Conservation (phyloP, 1,284 basidiomycete species). For the Fomitopsis schrenkii region DNA sequence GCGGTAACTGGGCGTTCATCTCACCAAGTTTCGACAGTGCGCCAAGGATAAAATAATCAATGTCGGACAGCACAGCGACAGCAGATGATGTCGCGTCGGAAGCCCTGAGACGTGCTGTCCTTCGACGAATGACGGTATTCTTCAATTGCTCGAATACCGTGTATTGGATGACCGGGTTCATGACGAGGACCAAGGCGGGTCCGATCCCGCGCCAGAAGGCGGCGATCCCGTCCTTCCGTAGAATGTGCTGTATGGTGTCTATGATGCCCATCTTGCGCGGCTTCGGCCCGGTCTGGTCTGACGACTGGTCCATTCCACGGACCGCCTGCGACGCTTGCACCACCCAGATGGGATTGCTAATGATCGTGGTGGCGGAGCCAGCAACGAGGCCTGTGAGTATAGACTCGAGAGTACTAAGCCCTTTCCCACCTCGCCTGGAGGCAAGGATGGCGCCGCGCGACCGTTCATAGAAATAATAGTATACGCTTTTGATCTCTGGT, state of each 20-base stretch:
- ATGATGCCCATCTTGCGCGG: constrained; percentile 60
- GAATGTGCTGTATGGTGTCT: constrained; percentile 70
- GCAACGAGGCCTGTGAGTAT: constrained; percentile 83
- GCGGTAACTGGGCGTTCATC: constrained; percentile 14
- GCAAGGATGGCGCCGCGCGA: constrained; percentile 54
- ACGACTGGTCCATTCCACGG: constrained; percentile 40
- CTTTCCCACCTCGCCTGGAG: constrained; percentile 58
- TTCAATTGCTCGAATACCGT: constrained; percentile 88
- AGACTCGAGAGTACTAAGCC: constrained; percentile 81
- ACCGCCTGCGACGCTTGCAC: constrained; percentile 92
- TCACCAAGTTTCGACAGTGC: constrained; percentile 82
- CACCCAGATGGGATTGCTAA: constrained; percentile 96
- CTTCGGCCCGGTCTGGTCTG: constrained; percentile 23
- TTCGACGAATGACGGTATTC: constrained; percentile 63
- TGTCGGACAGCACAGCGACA: constrained; percentile 62
- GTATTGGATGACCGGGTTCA: constrained; percentile 94
- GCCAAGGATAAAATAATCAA: constrained; percentile 88
- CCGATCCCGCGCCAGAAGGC: constrained; percentile 97
- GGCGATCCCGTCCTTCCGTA: constrained; percentile 72
- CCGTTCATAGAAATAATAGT: constrained; percentile 83
- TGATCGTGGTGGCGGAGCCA: constrained; percentile 88
- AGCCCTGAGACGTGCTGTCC: constrained; percentile 51
- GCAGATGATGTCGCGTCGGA: constrained; percentile 35
- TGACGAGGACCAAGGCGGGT: constrained; percentile 88
- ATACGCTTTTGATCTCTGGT: constrained; percentile 32